Percentiles rank a stretch among this genome's conserved stretches.
These are phyloP conservation scores for Saccharomyces paradoxus DNA, from an alignment of 805 yeast genomes.

Conservation along the genomic window DNA sequence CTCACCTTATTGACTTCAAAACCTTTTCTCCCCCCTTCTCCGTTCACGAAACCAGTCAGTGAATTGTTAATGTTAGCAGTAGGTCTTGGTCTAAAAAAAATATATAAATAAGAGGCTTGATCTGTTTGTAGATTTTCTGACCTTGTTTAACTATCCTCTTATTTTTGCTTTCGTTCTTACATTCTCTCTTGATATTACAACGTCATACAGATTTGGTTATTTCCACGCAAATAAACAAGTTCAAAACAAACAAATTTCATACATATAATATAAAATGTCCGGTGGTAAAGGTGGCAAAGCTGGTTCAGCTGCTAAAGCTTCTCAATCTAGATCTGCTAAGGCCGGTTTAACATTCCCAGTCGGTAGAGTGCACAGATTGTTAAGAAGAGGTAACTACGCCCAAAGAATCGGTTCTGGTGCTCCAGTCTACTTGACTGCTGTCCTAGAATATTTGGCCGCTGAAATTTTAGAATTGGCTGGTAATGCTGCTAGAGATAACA, in stretches of 20 bases:
- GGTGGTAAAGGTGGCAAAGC: slow-evolving; percentile 79
- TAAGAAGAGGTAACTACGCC: slow-evolving; percentile 96
- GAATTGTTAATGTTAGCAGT: neutral
- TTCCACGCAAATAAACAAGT: slow-evolving; percentile 3
- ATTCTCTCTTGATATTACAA: neutral
- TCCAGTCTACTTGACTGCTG: slow-evolving; percentile 95
- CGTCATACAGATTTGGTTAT: neutral
- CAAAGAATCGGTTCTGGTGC: slow-evolving; percentile 99
- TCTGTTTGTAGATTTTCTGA: neutral
- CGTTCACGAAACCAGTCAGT: neutral
- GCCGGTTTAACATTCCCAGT: slow-evolving; percentile 99
- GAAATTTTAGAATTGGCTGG: slow-evolving; percentile 98
- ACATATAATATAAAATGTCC: slow-evolving; percentile 46
- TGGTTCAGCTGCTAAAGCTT: slow-evolving; percentile 87
- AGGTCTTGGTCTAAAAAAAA: neutral
- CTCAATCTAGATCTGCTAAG: slow-evolving; percentile 96
- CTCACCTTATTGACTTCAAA: neutral
- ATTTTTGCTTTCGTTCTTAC: neutral
- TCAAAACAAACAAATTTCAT: slow-evolving; percentile 7
- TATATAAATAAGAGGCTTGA: neutral
- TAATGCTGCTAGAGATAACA: slow-evolving; percentile 98
- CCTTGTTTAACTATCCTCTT: neutral
- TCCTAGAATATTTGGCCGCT: slow-evolving; percentile 93
- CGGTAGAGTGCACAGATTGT: slow-evolving; percentile 95
- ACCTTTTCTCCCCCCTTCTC: neutral